Evolutionary conservation across 345 rosid genomes (phyloP).

Genomic region (Lenwebbia sp.): DNA sequence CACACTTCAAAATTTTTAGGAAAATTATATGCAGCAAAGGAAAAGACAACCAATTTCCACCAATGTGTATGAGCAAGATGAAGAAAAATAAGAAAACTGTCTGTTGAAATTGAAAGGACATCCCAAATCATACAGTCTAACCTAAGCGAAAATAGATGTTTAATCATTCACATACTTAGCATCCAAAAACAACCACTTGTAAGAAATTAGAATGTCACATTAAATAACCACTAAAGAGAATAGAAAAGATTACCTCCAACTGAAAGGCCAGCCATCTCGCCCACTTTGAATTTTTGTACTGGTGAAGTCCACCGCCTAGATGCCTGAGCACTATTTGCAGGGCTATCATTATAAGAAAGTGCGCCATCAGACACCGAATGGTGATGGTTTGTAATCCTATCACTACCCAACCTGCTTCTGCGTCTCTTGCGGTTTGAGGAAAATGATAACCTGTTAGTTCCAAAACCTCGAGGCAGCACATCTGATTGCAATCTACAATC

Average conservation of each 20-base stretch:
- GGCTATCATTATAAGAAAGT: conserved; percentile 46
- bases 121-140: neutral
- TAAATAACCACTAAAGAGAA: neutral
- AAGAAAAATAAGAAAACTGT: neutral
- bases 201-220: neutral
- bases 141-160: neutral
- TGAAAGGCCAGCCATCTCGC: conserved; percentile 29
- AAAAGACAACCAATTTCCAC: neutral
- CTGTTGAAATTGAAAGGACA: neutral
- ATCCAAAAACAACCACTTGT: neutral
- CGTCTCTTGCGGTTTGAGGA: conserved; percentile 36
- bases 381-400: conserved; percentile 34
- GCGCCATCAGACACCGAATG: conserved; percentile 65
- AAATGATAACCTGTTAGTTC: conserved; percentile 26
- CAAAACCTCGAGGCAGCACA: conserved; percentile 24
- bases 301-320: conserved; percentile 58
- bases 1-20: neutral
- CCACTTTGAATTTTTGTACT: conserved; percentile 22
- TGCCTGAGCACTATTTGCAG: conserved; percentile 37
- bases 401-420: conserved; percentile 41
- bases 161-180: neutral
- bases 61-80: neutral
- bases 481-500: conserved; percentile 50
- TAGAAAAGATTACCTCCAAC: conserved; percentile 25
- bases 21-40: neutral